phyloP scores from a whole-genome alignment of 1,284 basidiomycete genomes.

The Ceratobasidium papillatum region DNA sequence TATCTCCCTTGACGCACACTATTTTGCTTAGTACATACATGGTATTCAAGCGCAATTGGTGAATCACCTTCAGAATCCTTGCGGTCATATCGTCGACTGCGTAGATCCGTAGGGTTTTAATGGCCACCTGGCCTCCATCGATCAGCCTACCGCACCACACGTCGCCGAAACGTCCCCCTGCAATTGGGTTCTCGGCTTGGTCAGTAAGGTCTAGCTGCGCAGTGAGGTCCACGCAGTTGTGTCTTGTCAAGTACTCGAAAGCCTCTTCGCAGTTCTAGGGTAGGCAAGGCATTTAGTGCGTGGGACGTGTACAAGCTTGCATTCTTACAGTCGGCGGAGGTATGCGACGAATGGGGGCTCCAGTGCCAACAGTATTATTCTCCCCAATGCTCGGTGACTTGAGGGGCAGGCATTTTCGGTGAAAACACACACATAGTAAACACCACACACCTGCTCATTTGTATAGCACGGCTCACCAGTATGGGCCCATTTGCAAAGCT shows the following conservation, averaged over 20 bases:
- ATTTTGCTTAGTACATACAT: neutral
- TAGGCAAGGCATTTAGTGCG: too few relatives aligned
- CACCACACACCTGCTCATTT: too few relatives aligned
- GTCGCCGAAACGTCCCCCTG: neutral
- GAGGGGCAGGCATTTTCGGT: too few relatives aligned
- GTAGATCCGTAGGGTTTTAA: neutral
- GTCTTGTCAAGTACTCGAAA: neutral
- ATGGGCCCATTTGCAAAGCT: too few relatives aligned
- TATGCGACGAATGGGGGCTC: too few relatives aligned
- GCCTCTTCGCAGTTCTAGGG: too few relatives aligned
- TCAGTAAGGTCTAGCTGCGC: neutral
- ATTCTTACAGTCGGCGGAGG: too few relatives aligned
- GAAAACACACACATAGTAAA: too few relatives aligned
- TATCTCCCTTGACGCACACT: neutral
- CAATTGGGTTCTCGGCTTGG: neutral
- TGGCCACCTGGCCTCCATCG: neutral
- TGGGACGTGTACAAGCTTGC: too few relatives aligned
- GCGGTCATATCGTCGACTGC: neutral
- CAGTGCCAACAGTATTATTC: too few relatives aligned
- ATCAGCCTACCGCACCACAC: neutral
- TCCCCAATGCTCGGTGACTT: too few relatives aligned
- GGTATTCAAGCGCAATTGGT: neutral
- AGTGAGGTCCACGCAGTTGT: neutral
- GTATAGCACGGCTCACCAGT: too few relatives aligned
- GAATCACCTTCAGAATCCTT: neutral